Base-by-base conservation (phyloP, 768 basidiomycete genomes). In the Suillus variegatus region DNA sequence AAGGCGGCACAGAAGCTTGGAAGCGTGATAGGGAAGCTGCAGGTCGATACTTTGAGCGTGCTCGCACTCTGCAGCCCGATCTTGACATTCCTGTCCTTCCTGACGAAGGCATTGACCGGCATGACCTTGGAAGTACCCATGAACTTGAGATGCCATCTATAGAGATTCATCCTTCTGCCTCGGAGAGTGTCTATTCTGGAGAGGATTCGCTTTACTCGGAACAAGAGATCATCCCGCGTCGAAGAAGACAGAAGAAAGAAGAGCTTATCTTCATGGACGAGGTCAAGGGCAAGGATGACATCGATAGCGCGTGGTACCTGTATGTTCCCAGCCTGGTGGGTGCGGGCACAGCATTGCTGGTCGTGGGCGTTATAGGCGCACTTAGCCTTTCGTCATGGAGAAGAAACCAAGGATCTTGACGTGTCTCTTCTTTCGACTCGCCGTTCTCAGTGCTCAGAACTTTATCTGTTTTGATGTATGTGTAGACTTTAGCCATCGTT, bases 311-410 rank as follows among this genome's bases (percentile, higher is more conserved):
- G 28, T 94, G 92, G 92, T 93, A 92, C 70, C 70, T 93, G 58
- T 91, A 92, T 66, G 79, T 94, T 47, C 92, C 92, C 4, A 88
- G 90, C 32, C 75, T 94, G 67, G 87, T 94, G 8, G 92, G 92
- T 10, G 92, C 92, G 32, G 92, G 92, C n/a, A 93, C 92, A 25
- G 92, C 92, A 52, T 72, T 94, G 63, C 81, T 93, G 51, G 89
- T 93, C 25, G 88, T 92, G 25, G 90, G 90, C 0, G 88, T 91
- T 43, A 88, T 93, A 25, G 91, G 92, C 3, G 89, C 89, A 7
- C 76, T 94, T 68, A 91, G 91, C 67, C 86, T 94, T 73, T 91
- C 91, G 35, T 71, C 76, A 80, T 89, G 88, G 69, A 83, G 88
- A 75, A 82, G 88, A 68, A 89, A 84, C 69, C 88, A 90, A 72